A percentile compares a stretch with the other conserved stretches of the same genome.
These are phyloP conservation scores for Colletotrichum caudatum DNA, from an alignment of 2,329 filamentous ascomycete genomes.

Conservation along the genomic window DNA sequence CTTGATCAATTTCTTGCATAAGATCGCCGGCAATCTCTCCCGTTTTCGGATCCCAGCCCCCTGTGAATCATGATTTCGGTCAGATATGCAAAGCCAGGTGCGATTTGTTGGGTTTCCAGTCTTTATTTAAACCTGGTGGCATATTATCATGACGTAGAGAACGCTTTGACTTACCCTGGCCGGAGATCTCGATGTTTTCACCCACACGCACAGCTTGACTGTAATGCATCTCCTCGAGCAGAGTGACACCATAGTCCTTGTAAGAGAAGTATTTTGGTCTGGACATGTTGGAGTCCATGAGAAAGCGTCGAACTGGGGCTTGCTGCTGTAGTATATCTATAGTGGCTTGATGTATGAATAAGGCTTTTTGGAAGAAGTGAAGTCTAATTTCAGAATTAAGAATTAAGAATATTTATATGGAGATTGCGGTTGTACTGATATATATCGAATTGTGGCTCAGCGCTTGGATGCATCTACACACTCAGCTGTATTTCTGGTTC, in stretches of 20 bases:
- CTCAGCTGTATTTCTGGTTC: not conserved
- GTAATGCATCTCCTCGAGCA: constrained; percentile 50
- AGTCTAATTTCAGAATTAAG: not conserved
- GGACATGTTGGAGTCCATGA: constrained; percentile 47
- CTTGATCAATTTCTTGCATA: constrained; percentile 54
- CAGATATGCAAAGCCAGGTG: not conserved
- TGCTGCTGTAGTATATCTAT: not conserved
- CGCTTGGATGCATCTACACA: not conserved
- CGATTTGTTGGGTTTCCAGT: not conserved
- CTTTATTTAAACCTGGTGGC: not conserved
- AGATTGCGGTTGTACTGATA: not conserved
- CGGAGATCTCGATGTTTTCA: constrained; percentile 53
- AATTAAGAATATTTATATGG: no score
- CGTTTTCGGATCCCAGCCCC: constrained; percentile 35
- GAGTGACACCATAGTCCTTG: constrained; percentile 50
- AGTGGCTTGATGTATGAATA: not conserved
- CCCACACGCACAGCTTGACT: constrained; percentile 56
- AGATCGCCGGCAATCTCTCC: constrained; percentile 47
- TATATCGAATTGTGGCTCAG: no score
- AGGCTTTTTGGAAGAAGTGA: not conserved
- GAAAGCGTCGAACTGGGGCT: not conserved
- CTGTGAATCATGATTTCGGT: not conserved
- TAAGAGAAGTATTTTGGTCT: constrained; percentile 55
- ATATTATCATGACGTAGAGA: not conserved
- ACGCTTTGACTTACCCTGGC: constrained; percentile 47